phyloP scores from a whole-genome alignment of 2,329 filamentous ascomycete species.

The Phialemoniopsis sp. region DNA sequence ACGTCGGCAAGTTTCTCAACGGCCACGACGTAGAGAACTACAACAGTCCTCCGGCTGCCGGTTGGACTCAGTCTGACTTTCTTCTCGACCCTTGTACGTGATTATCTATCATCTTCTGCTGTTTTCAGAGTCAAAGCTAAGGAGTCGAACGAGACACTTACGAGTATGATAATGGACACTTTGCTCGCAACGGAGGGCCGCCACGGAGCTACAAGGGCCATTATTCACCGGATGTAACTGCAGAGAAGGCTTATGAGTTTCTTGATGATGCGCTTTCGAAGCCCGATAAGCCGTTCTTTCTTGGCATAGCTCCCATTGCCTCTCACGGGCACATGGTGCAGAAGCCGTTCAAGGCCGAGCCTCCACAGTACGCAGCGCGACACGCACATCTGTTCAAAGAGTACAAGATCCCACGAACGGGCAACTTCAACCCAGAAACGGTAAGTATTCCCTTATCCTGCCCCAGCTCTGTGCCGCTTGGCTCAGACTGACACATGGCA shows the following conservation, averaged over 20 bases:
- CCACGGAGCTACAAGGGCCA: slow-evolving; percentile 46
- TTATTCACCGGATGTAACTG: slow-evolving; percentile 49
- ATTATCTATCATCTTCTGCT: too few species aligned
- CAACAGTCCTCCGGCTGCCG: slow-evolving; percentile 43
- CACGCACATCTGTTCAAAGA: slow-evolving; percentile 44
- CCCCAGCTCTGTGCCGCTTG: not conserved
- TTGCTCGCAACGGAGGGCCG: too few species aligned
- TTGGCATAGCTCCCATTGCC: slow-evolving; percentile 46
- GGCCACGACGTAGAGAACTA: slow-evolving; percentile 44
- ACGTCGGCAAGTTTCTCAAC: slow-evolving; percentile 53
- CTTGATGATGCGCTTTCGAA: slow-evolving; percentile 46
- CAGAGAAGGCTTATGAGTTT: slow-evolving; percentile 44
- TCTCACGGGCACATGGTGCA: slow-evolving; percentile 20
- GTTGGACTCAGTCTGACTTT: too few species aligned
- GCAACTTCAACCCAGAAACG: slow-evolving; percentile 49
- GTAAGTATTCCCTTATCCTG: slow-evolving; percentile 20
- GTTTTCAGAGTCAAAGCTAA: too few species aligned
- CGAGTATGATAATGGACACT: too few species aligned
- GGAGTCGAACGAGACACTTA: too few species aligned
- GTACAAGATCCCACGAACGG: not conserved
- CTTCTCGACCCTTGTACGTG: too few species aligned
- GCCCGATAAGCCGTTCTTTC: slow-evolving; percentile 47
- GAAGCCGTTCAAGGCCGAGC: slow-evolving; percentile 21
- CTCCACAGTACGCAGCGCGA: slow-evolving; percentile 42
- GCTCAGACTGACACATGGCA: slow-evolving; percentile 25